phyloP scores from a whole-genome alignment of 495 filamentous ascomycete species.

The Pyrenula aspistea region DNA sequence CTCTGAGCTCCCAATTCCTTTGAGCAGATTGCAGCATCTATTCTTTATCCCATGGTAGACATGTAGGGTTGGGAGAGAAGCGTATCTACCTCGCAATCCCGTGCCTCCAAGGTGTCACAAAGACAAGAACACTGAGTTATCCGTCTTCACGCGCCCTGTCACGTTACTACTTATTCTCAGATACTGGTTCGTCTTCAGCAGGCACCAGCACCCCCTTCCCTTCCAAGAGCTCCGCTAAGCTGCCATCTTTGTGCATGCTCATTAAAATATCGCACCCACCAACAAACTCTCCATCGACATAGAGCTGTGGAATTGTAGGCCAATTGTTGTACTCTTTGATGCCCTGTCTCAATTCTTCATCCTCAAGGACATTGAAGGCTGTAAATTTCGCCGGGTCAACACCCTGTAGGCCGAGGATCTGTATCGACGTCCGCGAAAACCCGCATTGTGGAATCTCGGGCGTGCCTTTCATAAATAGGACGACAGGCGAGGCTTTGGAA shows the following conservation, averaged over 20 bases:
- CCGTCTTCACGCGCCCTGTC: too few species aligned
- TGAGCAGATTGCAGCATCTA: too few species aligned
- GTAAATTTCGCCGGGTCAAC: conserved; percentile 95
- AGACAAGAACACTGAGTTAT: too few species aligned
- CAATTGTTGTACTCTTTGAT: conserved; percentile 98
- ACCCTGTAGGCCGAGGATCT: conserved; percentile 87
- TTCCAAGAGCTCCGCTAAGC: conserved; percentile 80
- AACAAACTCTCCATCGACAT: conserved; percentile 89
- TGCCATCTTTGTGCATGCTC: conserved; percentile 94
- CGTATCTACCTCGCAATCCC: too few species aligned
- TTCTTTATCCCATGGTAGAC: too few species aligned
- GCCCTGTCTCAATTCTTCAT: conserved; percentile 72
- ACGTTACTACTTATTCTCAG: background rate
- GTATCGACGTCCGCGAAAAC: conserved; percentile 89
- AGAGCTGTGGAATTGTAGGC: conserved; percentile 96
- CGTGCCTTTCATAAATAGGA: conserved; percentile 79
- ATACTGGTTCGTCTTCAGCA: background rate
- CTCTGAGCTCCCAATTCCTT: too few species aligned
- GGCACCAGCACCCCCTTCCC: conserved; percentile 70
- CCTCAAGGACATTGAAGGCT: conserved; percentile 93
- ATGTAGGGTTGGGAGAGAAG: too few species aligned
- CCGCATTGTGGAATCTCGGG: conserved; percentile 96
- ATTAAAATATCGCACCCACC: conserved; percentile 96
- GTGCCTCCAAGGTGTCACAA: too few species aligned
- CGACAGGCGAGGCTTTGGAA: conserved; percentile 72